A percentile compares a stretch with the other conserved stretches of the same genome.
Conservation (phyloP, 2,329 filamentous ascomycete genomes). For the Fusarium subtropicale region DNA sequence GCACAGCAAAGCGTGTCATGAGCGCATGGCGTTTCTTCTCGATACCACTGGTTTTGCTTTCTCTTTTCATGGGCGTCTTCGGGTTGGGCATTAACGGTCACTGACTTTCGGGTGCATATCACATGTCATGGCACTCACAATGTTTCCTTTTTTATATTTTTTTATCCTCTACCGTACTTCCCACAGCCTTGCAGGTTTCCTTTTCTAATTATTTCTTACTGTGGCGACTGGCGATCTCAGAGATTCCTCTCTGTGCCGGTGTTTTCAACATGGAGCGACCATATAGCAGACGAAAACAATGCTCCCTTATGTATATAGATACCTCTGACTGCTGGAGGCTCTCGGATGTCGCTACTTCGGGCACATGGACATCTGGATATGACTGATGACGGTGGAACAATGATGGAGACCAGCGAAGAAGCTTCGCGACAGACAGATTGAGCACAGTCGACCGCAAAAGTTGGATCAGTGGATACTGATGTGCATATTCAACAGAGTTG, state of each 20-base stretch:
- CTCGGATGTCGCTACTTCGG: slow-evolving; percentile 30
- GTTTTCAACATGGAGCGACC: slow-evolving; percentile 17
- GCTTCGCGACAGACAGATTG: slow-evolving; percentile 29
- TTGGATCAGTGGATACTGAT: slow-evolving; percentile 36
- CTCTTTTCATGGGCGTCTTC: slow-evolving; percentile 45
- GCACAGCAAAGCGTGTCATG: slow-evolving; percentile 57
- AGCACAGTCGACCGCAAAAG: slow-evolving; percentile 42
- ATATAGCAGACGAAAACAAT: slow-evolving; percentile 38
- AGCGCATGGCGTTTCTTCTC: slow-evolving; percentile 57
- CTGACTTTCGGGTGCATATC: slow-evolving; percentile 41
- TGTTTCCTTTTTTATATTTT: slow-evolving; percentile 35
- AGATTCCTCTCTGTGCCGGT: not conserved
- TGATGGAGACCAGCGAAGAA: slow-evolving; percentile 29
- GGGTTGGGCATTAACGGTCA: slow-evolving; percentile 45
- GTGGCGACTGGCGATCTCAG: slow-evolving; percentile 20
- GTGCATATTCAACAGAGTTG: slow-evolving; percentile 28
- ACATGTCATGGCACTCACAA: slow-evolving; percentile 36
- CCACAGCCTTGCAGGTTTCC: slow-evolving; percentile 32
- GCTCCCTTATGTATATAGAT: slow-evolving; percentile 45
- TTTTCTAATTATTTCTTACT: slow-evolving; percentile 43
- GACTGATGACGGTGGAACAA: slow-evolving; percentile 44
- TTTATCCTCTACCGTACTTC: slow-evolving; percentile 25
- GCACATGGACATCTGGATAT: slow-evolving; percentile 43
- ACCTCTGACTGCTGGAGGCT: slow-evolving; percentile 39
- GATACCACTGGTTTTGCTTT: slow-evolving; percentile 57